Evolutionary conservation across 495 filamentous ascomycete species (phyloP), one percentile per base, ranked within the genome.

Genomic region (Penicillium psychrofluorescens): DNA sequence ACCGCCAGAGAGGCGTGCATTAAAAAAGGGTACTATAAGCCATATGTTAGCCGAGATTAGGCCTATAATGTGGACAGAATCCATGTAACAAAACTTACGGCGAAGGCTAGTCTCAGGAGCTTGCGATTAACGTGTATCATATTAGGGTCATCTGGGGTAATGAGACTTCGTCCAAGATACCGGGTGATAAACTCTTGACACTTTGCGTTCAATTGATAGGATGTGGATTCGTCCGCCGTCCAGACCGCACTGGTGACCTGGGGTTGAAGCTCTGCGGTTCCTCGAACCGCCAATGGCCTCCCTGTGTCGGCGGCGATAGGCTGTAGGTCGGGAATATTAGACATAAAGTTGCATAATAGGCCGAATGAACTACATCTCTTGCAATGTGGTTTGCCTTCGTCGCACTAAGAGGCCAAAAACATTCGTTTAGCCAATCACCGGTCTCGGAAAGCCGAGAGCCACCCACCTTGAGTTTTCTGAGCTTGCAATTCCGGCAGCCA

Each of bases 401-500:
- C 71, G 38, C 71, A 75, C 70, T 74, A 48, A 27, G 6, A 35
- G 15, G 28, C 10, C 29, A 43, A 45, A 1, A 27, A 16, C 9
- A 27, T 43, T 35, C 8, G 11, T 8, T 62, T 29, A 54, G 48
- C 44, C 31, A 46, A 42, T 36, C 15, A 37, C 39, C 22, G 9
- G 11, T 41, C 12, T 46, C 38, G 12, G 34, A 46, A 49, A 35
- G 38, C 14, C 11, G 14, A 29, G 32, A 8, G 14, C n/a, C 29
- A 41, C 58, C 15, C 37, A 74, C 71, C 64, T 74, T 74, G 29
- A 76, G 48, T 53, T 67, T 71, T 45, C 70, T 46, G 16, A 72
- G 64, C 54, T 74, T 76, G 61, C 68, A 74, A 50, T 72, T 74
- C 29, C 71, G 64, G 48, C 70, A 75, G 40, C 71, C 71, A 49